Conservation (phyloP, 73 alveolate species). For the Paramecium pentaurelia region DNA sequence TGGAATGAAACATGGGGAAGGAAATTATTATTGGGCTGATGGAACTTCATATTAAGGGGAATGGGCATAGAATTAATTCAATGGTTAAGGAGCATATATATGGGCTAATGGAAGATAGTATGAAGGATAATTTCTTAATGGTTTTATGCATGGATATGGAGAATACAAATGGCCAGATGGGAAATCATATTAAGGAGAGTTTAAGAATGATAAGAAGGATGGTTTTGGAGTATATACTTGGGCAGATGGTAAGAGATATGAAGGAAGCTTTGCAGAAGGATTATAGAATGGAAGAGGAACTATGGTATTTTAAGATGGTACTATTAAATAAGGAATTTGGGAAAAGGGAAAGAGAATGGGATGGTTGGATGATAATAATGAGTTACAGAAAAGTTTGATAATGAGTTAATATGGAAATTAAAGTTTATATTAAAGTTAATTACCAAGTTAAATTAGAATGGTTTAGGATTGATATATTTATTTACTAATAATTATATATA, state of each 20-base stretch:
- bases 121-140: conserved; percentile 68
- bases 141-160: conserved; percentile 79
- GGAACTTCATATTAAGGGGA: conserved; percentile 73
- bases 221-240: conserved; percentile 64
- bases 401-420: background rate
- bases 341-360: conserved; percentile 61
- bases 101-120: conserved; percentile 74
- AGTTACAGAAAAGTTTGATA: background rate
- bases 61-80: conserved; percentile 69
- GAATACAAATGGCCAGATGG: conserved; percentile 78
- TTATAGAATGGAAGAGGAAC: conserved; percentile 71
- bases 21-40: conserved; percentile 76
- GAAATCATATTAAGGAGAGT: conserved; percentile 69
- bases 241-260: conserved; percentile 75
- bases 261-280: conserved; percentile 83
- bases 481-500: background rate
- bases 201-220: conserved; percentile 65
- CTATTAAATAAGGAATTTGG: conserved; percentile 40
- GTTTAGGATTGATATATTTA: background rate
- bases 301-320: conserved; percentile 29
- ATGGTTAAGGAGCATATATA: conserved; percentile 66
- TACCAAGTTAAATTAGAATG: background rate
- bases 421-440: background rate
- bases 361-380: conserved; percentile 61
- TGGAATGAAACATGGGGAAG: conserved; percentile 76